Evolutionary conservation across 208 protist genomes (phyloP), one percentile per base, ranked within the genome.

Genomic region (Trypanosoma brucei): DNA sequence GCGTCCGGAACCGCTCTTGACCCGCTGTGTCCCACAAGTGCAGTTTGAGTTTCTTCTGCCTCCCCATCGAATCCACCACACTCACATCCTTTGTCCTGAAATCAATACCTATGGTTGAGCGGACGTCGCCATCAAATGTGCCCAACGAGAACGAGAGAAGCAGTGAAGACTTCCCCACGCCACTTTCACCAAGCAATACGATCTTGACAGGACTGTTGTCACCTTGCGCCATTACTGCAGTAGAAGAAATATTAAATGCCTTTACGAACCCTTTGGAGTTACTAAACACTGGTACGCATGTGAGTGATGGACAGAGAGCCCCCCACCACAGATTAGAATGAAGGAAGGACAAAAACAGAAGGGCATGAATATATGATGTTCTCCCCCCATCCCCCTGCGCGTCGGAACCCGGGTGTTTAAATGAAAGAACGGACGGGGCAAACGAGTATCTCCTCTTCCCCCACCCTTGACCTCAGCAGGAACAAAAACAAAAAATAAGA

Each of bases 11-110:
- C 30, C 86, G 83, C 67, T 94, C 88, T 62, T 93, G 86, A 0
- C 86, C 84, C 14, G 83, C 89, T 2, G 89, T 96, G 61, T 95
- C 91, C 89, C 91, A 96, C 8, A 96, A 79, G 65, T 93, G 86
- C 56, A 96, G 40, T 46, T 91, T 92, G 31, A 94, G 79, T 2
- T 75, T 68, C 44, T 94, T 88, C n/a, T 70, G 57, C 22, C 67
- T 40, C 14, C 75, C 76, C 3, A 38, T 65, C 42, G 64, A 53
- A 61, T 90, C 89, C 48, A 66, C 55, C 31, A 98, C 91, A 8
- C 73, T 65, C 22, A 87, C 81, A 34, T 70, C 86, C 58, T 86
- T 86, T 0, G 82, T 67, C 64, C 89, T 93, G 68, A 95, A 96
- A 57, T 96, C 91, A n/a, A 95, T 85, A 55, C 91, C 91, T 55